Conservation (phyloP, 1,139 yeast genomes). For the Pichia sp. region DNA sequence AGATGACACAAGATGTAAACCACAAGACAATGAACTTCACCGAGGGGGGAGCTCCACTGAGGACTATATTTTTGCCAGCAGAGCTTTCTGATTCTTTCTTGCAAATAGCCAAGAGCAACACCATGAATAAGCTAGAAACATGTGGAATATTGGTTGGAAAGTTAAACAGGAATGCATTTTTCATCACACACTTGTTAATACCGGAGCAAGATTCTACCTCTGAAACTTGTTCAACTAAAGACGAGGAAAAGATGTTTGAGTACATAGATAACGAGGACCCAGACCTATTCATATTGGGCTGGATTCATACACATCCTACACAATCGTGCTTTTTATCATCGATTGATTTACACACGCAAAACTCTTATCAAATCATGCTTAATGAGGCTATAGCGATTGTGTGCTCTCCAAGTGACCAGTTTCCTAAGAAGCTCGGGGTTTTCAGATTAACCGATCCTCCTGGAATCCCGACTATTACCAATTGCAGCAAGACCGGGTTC, state of each 20-base stretch:
- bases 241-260: conserved; percentile 52
- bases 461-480: conserved; percentile 48
- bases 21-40: conserved; percentile 41
- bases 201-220: conserved; percentile 57
- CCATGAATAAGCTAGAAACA: conserved; percentile 48
- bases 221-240: conserved; percentile 53
- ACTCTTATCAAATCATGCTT: conserved; percentile 61
- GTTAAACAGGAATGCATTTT: conserved; percentile 52
- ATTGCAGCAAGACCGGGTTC: conserved; percentile 44
- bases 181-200: conserved; percentile 51
- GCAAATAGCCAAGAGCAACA: conserved; percentile 42
- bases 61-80: conserved; percentile 46
- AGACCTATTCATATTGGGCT: conserved; percentile 50
- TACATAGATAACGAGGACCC: conserved; percentile 46
- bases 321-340: conserved; percentile 60
- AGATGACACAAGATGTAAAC: conserved; percentile 21
- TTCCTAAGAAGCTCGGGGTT: conserved; percentile 45
- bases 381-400: conserved; percentile 63
- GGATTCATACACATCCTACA: conserved; percentile 69
- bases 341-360: conserved; percentile 59
- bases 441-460: conserved; percentile 60
- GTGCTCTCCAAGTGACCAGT: conserved; percentile 45
- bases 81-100: conserved; percentile 40
- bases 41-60: conserved; percentile 49
- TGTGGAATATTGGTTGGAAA: conserved; percentile 61